A percentile compares a stretch with the other conserved stretches of the same genome.
Evolutionary conservation across 768 basidiomycete species (phyloP).

Genomic region (Pleurotus sapidus): DNA sequence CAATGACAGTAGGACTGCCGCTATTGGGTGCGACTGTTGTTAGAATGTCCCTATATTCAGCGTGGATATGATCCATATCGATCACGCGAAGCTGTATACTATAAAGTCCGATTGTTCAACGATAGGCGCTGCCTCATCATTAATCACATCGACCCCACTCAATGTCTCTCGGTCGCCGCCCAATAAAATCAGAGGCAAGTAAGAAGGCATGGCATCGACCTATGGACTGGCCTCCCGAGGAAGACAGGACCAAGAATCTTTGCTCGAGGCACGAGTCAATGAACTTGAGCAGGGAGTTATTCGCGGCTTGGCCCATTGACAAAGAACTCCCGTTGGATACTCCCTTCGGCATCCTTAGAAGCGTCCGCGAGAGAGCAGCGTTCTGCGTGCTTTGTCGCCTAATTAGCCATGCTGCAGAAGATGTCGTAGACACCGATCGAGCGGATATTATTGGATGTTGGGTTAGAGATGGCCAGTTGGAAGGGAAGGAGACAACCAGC

Average conservation of each 20-base stretch:
- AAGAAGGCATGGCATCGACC: background rate
- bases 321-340: constrained; percentile 1
- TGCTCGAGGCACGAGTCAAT: background rate
- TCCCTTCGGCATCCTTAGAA: background rate
- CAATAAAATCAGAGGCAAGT: background rate
- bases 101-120: no score
- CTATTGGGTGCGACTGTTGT: no score
- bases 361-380: background rate
- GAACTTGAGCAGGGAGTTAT: background rate
- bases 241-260: background rate
- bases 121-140: no score
- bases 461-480: background rate
- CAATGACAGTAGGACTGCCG: no score
- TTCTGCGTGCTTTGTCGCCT: background rate
- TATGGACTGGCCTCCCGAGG: background rate
- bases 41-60: no score
- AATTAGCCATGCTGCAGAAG: background rate
- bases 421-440: background rate
- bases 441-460: constrained; percentile 1
- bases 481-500: background rate
- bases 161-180: background rate
- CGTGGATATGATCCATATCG: no score
- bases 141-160: no score
- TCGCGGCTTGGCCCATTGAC: background rate
- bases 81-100: no score